Base-by-base conservation (phyloP, 2,329 filamentous ascomycete species). In the Claviceps capensis region DNA sequence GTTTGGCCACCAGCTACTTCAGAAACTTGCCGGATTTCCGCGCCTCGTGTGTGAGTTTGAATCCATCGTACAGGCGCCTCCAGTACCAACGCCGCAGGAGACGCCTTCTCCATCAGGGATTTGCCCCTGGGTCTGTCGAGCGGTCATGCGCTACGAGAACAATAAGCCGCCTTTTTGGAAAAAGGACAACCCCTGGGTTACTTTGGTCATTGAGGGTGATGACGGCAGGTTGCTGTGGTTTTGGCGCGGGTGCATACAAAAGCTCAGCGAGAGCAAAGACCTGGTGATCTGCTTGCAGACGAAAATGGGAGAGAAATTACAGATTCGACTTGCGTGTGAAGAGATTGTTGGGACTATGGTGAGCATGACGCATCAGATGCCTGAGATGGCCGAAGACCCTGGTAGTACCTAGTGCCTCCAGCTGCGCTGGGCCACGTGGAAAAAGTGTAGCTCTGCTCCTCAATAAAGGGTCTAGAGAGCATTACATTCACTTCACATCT, bases 251-350 rank as follows among this genome's bases (percentile, higher is more conserved):
- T 86, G 80, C 61, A 78, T 86, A 6, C 79, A 70, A 55, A 84
- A 80, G 55, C 64, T 95, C 8, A 72, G 76, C n/a, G 74, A 72
- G 5, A 76, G 75, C 0, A 77, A 83, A 30, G 70, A 71, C 6
- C 60, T 73, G 23, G 76, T 83, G 85, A 56, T 77, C 68, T 19
- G 60, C 0, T 77, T 82, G 1, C 68, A 77, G 0, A 63, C 88
- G 19, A 74, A 65, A 1, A 69, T 69, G 4, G 63, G 71, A 0
- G 75, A 78, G 17, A 78, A 84, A 52, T 68, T 74, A 3, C 77
- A 93, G 37, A 74, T 74, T 23, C 87, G 82, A 54, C 80, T 90
- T 48, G 86, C 87, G 65, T 97, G 90, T 57, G 91, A 96, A 67
- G 83, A 88, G 44, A 85, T 97, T 59, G 87, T 82, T 3, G 81